Evolutionary conservation across 192 early-diverging fungal genomes (phyloP).

Genomic region (Podila verticillata): DNA sequence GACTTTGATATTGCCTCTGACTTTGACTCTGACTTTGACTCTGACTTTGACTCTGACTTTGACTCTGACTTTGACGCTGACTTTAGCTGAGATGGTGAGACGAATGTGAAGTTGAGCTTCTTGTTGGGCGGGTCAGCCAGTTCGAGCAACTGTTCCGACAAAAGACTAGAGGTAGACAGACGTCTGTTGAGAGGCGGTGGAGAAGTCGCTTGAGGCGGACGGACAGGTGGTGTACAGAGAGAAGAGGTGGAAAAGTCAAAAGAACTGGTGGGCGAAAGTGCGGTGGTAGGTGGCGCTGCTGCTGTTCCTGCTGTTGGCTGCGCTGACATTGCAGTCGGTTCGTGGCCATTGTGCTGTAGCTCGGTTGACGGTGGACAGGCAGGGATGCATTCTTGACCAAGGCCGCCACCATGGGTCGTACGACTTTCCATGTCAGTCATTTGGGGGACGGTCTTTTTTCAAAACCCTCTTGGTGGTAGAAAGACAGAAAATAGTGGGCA

Average conservation of each 20-base stretch:
- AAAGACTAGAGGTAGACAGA: background rate
- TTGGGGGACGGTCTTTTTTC: background rate
- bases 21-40: background rate
- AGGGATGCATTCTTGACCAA: slow-evolving; percentile 3
- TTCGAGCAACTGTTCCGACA: background rate
- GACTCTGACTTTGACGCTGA: background rate
- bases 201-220: background rate
- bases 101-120: background rate
- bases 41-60: background rate
- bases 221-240: background rate
- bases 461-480: background rate
- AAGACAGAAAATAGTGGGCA: background rate
- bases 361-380: background rate
- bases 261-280: background rate
- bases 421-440: background rate
- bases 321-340: too few species aligned
- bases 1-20: background rate
- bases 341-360: too few species aligned
- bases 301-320: too few species aligned
- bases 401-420: slow-evolving; percentile 1
- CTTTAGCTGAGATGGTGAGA: background rate
- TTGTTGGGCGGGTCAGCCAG: background rate
- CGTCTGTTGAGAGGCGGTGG: background rate
- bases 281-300: too few species aligned
- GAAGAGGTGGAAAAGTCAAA: background rate